Conservation (phyloP, 352 stramenopile genomes). For the Phytophthora pseudosyringae region DNA sequence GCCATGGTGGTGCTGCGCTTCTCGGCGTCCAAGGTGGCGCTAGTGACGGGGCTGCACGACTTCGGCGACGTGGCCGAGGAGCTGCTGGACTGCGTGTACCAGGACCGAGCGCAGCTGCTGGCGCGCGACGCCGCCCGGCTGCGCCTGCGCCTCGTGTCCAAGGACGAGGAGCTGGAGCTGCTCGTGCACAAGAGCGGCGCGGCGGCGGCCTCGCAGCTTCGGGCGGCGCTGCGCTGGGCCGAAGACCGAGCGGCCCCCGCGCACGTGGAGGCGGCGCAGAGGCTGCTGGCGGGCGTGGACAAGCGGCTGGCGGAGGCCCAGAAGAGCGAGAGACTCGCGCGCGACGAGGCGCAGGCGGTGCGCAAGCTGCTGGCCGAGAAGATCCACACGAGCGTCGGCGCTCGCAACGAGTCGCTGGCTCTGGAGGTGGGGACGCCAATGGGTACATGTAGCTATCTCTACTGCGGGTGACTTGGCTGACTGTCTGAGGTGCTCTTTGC, state of each 20-base stretch:
- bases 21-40: constrained; percentile 75
- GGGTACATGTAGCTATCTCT: neutral
- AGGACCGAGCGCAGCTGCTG: constrained; percentile 64
- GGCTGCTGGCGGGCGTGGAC: constrained; percentile 51
- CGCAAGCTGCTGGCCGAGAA: constrained; percentile 57
- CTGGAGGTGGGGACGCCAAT: constrained; percentile 41
- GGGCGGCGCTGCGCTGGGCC: constrained; percentile 59
- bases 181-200: constrained; percentile 61
- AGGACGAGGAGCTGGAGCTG: constrained; percentile 61
- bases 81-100: constrained; percentile 61
- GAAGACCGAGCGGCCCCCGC: constrained; percentile 33
- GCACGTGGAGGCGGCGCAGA: constrained; percentile 37
- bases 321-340: constrained; percentile 45
- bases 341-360: constrained; percentile 46
- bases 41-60: constrained; percentile 74
- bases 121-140: constrained; percentile 50
- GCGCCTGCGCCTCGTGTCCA: constrained; percentile 55
- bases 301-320: constrained; percentile 49
- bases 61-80: constrained; percentile 64
- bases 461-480: neutral
- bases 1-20: constrained; percentile 55
- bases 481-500: neutral
- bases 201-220: constrained; percentile 44
- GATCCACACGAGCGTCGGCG: constrained; percentile 70
- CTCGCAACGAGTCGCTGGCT: constrained; percentile 71